These are phyloP conservation scores for Plasmodium knowlesi DNA, from an alignment of 169 alveolate species.

Conservation along the genomic window DNA sequence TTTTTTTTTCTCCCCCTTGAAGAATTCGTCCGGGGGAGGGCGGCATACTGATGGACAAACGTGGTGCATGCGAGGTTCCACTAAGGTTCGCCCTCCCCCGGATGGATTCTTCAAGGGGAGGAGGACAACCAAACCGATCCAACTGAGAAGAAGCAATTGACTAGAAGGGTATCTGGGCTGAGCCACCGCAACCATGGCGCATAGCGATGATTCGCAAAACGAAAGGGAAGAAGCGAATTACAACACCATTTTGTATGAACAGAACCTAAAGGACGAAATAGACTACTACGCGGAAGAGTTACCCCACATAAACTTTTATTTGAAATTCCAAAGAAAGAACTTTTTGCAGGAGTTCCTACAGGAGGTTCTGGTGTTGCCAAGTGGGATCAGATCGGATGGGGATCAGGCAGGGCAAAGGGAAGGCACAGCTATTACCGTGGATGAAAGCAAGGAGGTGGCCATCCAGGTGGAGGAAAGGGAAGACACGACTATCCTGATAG, in stretches of 20 bases:
- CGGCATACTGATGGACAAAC: too few relatives aligned
- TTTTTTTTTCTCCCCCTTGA: background rate
- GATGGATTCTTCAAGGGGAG: background rate
- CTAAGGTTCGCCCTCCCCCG: background rate
- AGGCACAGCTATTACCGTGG: background rate
- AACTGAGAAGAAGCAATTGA: background rate
- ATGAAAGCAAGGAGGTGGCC: background rate
- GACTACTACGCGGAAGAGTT: constrained; percentile 41
- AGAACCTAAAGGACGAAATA: constrained; percentile 11
- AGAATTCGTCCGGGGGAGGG: background rate
- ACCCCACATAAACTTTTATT: constrained; percentile 65
- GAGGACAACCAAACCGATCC: background rate
- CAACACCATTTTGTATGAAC: constrained; percentile 46
- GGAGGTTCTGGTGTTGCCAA: background rate
- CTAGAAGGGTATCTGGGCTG: background rate
- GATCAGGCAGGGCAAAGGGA: background rate
- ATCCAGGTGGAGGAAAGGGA: background rate
- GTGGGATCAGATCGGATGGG: background rate
- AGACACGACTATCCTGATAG: background rate
- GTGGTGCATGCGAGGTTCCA: too few relatives aligned
- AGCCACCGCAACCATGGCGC: constrained; percentile 14
- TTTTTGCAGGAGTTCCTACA: constrained; percentile 34
- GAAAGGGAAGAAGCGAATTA: constrained; percentile 35
- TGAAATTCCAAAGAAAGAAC: constrained; percentile 42
- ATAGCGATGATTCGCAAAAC: constrained; percentile 30